Evolutionary conservation across 1,284 basidiomycete genomes (phyloP).

Genomic region (Leccinum subrobustum): DNA sequence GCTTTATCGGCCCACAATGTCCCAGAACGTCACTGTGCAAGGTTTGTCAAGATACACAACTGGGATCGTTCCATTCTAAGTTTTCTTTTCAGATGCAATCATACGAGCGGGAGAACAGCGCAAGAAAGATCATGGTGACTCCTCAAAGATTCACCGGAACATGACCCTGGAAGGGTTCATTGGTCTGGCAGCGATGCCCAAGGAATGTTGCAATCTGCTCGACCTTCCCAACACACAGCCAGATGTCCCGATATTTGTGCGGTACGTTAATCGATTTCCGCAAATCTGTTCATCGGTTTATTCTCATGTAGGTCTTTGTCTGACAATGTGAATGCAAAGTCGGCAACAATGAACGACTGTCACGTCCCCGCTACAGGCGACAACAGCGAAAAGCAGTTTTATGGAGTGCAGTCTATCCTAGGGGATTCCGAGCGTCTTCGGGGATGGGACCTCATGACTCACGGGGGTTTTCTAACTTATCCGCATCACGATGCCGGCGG

Average conservation of each 20-base stretch:
- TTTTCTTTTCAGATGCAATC: not conserved
- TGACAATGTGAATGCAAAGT: not conserved
- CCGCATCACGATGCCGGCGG: not conserved
- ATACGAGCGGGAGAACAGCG: not conserved
- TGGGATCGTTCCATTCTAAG: no score
- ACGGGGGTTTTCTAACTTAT: not conserved
- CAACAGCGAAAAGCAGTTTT: not conserved
- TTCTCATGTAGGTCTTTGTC: not conserved
- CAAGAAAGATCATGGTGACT: not conserved
- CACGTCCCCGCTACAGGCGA: not conserved
- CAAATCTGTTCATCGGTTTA: not conserved
- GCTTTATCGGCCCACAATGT: not conserved
- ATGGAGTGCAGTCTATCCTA: not conserved
- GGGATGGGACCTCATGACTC: not conserved
- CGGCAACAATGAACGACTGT: not conserved
- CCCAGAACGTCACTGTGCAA: not conserved
- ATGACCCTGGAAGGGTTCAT: not conserved
- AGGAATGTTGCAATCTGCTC: not conserved
- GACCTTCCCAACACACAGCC: not conserved
- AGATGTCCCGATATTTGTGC: not conserved
- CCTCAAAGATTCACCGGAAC: not conserved
- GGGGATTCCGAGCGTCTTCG: not conserved
- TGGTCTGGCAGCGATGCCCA: not conserved
- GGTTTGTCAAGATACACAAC: not conserved
- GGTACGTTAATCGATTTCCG: not conserved